Evolutionary conservation across 139 green algal genomes (phyloP).

Genomic region (Pseudopediastrum boryanum): DNA sequence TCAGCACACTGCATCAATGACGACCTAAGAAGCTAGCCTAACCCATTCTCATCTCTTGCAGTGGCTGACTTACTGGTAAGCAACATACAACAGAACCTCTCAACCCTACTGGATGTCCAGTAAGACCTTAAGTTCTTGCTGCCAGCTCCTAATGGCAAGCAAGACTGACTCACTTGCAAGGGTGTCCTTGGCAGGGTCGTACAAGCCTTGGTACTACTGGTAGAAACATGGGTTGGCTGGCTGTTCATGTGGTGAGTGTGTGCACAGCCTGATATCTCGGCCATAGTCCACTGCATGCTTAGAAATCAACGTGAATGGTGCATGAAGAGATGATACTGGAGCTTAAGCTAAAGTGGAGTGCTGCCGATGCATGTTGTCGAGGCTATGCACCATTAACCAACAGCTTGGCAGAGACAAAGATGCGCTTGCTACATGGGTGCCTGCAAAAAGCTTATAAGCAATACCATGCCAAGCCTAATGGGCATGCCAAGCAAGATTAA

Average conservation of each 20-base stretch:
- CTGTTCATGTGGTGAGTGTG: constrained; percentile 20
- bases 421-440: too few relatives aligned
- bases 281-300: too few relatives aligned
- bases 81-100: too few relatives aligned
- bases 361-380: background rate
- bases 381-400: background rate
- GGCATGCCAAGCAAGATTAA: too few relatives aligned
- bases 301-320: too few relatives aligned
- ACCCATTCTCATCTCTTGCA: too few relatives aligned
- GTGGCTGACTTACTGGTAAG: constrained; percentile 37
- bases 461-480: too few relatives aligned
- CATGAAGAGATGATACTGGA: too few relatives aligned
- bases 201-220: constrained; percentile 12
- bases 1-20: background rate
- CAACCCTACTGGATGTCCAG: background rate
- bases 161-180: background rate
- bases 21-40: too few relatives aligned
- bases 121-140: background rate
- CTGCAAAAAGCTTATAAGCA: too few relatives aligned
- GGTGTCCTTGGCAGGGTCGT: constrained; percentile 2
- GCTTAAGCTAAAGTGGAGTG: too few relatives aligned
- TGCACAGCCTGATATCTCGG: background rate
- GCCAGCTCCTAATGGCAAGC: background rate
- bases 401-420: too few relatives aligned
- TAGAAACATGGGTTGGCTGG: constrained; percentile 7